These are phyloP conservation scores for Cucurbitaria berberidis DNA, from an alignment of 2,329 filamentous ascomycete genomes.

Conservation along the genomic window DNA sequence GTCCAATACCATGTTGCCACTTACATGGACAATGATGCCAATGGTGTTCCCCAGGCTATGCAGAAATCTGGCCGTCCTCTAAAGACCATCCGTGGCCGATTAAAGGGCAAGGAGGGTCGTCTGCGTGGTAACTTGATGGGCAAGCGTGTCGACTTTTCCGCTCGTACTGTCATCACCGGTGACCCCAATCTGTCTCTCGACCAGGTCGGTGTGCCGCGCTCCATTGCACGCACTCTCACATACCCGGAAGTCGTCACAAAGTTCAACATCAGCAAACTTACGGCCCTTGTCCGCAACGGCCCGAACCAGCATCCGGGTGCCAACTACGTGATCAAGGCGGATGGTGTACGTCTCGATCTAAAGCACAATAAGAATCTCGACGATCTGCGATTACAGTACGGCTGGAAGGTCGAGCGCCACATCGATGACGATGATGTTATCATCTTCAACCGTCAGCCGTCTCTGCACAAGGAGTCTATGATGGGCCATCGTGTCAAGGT, in stretches of 20 bases:
- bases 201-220: slow-evolving; percentile 94
- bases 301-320: slow-evolving; percentile 95
- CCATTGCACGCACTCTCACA: slow-evolving; percentile 89
- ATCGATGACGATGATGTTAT: slow-evolving; percentile 96
- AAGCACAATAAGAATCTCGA: slow-evolving; percentile 89
- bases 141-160: slow-evolving; percentile 94
- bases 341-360: slow-evolving; percentile 92
- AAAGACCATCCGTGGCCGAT: slow-evolving; percentile 92
- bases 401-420: slow-evolving; percentile 98
- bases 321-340: slow-evolving; percentile 92
- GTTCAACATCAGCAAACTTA: slow-evolving; percentile 95
- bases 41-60: slow-evolving; percentile 88
- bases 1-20: slow-evolving; percentile 98
- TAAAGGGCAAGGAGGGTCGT: slow-evolving; percentile 99
- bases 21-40: slow-evolving; percentile 99
- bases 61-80: slow-evolving; percentile 97
- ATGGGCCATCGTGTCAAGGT: slow-evolving; percentile 98
- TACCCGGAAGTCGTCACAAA: slow-evolving; percentile 97
- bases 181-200: slow-evolving; percentile 96
- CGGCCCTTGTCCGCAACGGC: slow-evolving; percentile 87
- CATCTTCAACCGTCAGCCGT: slow-evolving; percentile 99
- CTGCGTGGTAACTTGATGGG: slow-evolving; percentile 99
- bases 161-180: slow-evolving; percentile 98
- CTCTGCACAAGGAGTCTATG: slow-evolving; percentile 99
- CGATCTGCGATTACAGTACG: slow-evolving; percentile 87